phyloP scores from a whole-genome alignment of 305 asterid species.

The Rubia peregrina region DNA sequence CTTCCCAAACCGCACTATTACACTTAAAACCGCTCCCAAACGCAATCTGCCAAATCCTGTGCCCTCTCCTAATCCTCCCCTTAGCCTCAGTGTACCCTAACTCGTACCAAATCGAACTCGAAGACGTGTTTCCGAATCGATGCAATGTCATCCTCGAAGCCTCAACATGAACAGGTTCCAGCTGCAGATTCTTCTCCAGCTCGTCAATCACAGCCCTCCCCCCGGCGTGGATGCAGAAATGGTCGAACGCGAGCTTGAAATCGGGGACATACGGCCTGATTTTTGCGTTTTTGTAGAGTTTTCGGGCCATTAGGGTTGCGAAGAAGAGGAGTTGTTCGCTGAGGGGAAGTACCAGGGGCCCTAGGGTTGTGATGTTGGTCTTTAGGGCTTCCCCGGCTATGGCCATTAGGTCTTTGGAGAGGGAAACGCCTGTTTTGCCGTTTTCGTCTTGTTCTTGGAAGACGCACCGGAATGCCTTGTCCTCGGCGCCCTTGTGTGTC shows the following conservation, averaged over 20 bases:
- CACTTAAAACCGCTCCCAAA: constrained; percentile 48
- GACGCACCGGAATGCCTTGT: constrained; percentile 42
- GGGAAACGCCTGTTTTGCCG: constrained; percentile 47
- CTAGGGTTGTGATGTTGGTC: constrained; percentile 49
- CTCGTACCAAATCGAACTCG: constrained; percentile 50
- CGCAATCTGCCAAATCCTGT: constrained; percentile 62
- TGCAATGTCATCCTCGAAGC: constrained; percentile 60
- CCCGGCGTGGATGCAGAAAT: constrained; percentile 55
- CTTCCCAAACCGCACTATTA: constrained; percentile 61
- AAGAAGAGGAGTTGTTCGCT: constrained; percentile 47
- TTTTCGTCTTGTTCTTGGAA: constrained; percentile 46
- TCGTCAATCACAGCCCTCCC: constrained; percentile 42
- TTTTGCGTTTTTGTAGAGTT: constrained; percentile 19
- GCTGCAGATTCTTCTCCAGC: constrained; percentile 41
- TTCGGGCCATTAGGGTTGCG: constrained; percentile 30
- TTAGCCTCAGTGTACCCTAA: constrained; percentile 50
- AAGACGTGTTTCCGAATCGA: constrained; percentile 61
- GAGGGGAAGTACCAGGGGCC: constrained; percentile 53
- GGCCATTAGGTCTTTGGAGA: constrained; percentile 52
- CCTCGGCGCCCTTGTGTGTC: constrained; percentile 46
- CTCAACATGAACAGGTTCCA: constrained; percentile 39
- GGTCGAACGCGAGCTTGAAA: constrained; percentile 52
- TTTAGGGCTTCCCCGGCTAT: constrained; percentile 49
- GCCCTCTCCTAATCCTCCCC: constrained; percentile 42
- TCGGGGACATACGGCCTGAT: constrained; percentile 49